These are phyloP conservation scores for Phialemonium atrogriseum DNA, from an alignment of 2,329 filamentous ascomycete species.

Conservation along the genomic window DNA sequence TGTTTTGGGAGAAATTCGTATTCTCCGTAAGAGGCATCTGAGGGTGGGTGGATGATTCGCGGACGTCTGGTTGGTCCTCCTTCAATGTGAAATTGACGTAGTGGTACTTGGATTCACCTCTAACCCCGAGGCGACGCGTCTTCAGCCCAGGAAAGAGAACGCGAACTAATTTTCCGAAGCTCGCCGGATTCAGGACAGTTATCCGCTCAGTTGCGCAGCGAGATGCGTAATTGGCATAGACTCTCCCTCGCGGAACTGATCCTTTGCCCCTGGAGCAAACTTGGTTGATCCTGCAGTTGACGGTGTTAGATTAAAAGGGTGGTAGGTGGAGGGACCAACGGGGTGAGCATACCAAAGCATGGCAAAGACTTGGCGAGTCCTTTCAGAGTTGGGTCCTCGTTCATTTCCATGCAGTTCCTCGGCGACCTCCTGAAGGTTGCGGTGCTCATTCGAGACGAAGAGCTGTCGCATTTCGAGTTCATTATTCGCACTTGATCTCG, in stretches of 20 bases:
- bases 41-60: constrained; percentile 35
- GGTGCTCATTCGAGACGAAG: constrained; percentile 59
- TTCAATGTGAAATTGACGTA: constrained; percentile 63
- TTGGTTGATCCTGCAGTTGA: constrained; percentile 54
- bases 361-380: constrained; percentile 77
- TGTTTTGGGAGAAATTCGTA: constrained; percentile 36
- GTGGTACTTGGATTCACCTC: constrained; percentile 97
- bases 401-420: constrained; percentile 71
- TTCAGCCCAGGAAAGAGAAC: constrained; percentile 94
- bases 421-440: constrained; percentile 63
- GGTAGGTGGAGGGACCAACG: constrained; percentile 7
- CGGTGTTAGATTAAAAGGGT: background rate
- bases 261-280: constrained; percentile 68
- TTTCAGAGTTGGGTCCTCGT: constrained; percentile 71
- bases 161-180: constrained; percentile 93
- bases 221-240: constrained; percentile 92
- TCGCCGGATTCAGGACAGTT: constrained; percentile 90
- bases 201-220: constrained; percentile 89
- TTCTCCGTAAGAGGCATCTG: constrained; percentile 41
- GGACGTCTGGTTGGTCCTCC: constrained; percentile 45
- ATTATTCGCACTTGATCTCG: constrained; percentile 67
- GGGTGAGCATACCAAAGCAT: constrained; percentile 68
- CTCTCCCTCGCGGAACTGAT: constrained; percentile 84
- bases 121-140: constrained; percentile 82
- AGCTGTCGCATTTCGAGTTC: constrained; percentile 74